A percentile compares a stretch with the other conserved stretches of the same genome.
phyloP scores from a whole-genome alignment of 139 green algal genomes.

The Chlorella vulgaris region DNA sequence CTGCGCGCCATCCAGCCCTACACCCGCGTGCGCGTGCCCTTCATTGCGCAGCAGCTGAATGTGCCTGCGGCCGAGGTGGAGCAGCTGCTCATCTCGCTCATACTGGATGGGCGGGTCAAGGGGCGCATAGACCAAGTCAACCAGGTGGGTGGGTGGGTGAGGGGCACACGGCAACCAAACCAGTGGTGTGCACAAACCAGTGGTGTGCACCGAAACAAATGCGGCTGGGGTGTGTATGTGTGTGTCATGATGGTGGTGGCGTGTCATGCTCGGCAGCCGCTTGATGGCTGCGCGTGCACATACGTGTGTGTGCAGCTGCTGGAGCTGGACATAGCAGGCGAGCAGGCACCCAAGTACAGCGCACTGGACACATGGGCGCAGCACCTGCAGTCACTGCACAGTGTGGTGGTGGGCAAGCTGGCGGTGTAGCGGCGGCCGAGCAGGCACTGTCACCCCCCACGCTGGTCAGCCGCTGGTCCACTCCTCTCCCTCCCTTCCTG shows the following conservation, averaged over 20 bases:
- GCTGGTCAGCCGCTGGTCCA: not conserved
- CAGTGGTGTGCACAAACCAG: no score
- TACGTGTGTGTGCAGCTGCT: slow-evolving; percentile 75
- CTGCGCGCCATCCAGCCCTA: slow-evolving; percentile 93
- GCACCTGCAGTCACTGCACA: slow-evolving; percentile 76
- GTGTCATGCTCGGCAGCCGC: no score
- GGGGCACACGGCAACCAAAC: not conserved
- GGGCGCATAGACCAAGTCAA: slow-evolving; percentile 95
- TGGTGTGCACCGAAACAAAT: no score
- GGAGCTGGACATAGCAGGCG: slow-evolving; percentile 69
- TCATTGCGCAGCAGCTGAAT: slow-evolving; percentile 90
- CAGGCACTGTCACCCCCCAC: not conserved
- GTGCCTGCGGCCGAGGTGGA: slow-evolving; percentile 92
- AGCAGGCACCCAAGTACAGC: slow-evolving; percentile 69
- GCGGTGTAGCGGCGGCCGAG: slow-evolving; percentile 22
- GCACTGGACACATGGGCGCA: slow-evolving; percentile 86
- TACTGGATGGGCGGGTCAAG: slow-evolving; percentile 87
- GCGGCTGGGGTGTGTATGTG: not conserved
- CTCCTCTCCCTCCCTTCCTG: not conserved
- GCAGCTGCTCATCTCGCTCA: slow-evolving; percentile 92
- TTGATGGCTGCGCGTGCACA: no score
- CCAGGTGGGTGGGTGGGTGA: slow-evolving; percentile 6
- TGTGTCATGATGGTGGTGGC: no score
- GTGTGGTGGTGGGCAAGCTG: slow-evolving; percentile 71
- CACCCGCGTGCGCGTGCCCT: slow-evolving; percentile 89